These are phyloP conservation scores for Canariomyces notabilis DNA, from an alignment of 2,329 filamentous ascomycete genomes.

Conservation along the genomic window DNA sequence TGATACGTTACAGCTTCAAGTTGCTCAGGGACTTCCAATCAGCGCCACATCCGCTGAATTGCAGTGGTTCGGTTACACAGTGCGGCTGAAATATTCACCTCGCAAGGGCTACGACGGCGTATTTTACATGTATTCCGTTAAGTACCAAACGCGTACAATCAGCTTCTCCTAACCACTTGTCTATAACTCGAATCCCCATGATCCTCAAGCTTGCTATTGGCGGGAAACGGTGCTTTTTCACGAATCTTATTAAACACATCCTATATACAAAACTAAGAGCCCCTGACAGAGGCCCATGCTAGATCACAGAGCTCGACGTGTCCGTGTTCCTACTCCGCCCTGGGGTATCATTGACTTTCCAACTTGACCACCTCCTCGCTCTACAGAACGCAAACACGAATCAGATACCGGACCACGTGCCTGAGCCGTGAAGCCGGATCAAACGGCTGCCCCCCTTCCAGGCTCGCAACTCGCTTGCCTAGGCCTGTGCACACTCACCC, in stretches of 20 bases:
- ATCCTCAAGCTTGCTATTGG: neutral
- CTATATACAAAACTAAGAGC: conserved; percentile 6
- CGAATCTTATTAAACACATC: conserved; percentile 15
- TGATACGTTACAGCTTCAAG: no score
- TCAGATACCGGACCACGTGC: neutral
- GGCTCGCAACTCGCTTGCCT: neutral
- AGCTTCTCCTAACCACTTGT: neutral
- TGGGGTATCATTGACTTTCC: conserved; percentile 14
- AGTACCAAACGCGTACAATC: no score
- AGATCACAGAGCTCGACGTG: neutral
- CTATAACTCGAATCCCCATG: neutral
- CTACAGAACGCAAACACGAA: conserved; percentile 3
- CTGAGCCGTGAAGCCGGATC: neutral
- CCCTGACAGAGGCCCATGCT: neutral
- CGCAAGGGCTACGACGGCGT: no score
- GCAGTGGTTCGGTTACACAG: no score
- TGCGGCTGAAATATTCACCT: neutral
- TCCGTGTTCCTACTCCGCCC: conserved; percentile 3
- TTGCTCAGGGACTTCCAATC: no score
- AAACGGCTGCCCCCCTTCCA: neutral
- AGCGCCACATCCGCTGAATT: no score
- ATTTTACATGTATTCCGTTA: no score
- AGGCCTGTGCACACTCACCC: neutral
- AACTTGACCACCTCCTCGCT: conserved; percentile 1
- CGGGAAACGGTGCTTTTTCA: neutral